Base-by-base conservation (phyloP, 2,329 filamentous ascomycete species). In the Phialemonium atrogriseum region DNA sequence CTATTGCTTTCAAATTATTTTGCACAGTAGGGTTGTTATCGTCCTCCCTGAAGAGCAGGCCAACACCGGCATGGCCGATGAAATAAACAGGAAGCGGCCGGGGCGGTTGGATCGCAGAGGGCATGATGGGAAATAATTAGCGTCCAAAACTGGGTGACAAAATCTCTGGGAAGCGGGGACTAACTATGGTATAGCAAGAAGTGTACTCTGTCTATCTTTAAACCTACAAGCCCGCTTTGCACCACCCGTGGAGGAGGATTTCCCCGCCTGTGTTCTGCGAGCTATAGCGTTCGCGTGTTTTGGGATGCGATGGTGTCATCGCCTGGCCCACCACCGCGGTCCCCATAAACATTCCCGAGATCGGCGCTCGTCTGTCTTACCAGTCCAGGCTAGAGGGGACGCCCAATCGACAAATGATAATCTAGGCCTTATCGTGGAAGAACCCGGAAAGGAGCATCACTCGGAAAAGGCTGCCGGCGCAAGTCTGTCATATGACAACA, bases 21-120 rank as follows among this genome's bases (percentile, higher is more conserved):
- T 43, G 42, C 10, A 45, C 40, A 30, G 34, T 42, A 17, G 29
- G 35, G 29, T 40, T 43, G 16, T 27, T 33, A 16, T 32, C 33
- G 19, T 36, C 37, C 14, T 42, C 39, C 14, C 29, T 28, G 13
- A 43, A 45, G 5, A 45, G 27, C 20, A 45, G 33, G 18, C 27
- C 23, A 27, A 45, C 42, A 14, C 42, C 42, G 22, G 42, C 42
- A 17, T 45, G 42, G 5, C 42, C 42, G 33, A 45, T 45, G 10
- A 43, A 45, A 20, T 43, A 45, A 11, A 43, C 42, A 27, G 42
- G 42, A 9, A 45, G 37, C 27, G 30, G 35, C 11, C 37, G 32
- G 14, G 31, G 13, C 18, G 42, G 35, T n/a, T 27, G 5, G 12
- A 37, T 33, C 16, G 24, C 34, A 8, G 42, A 42, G 24, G 41